A percentile compares a stretch with the other conserved stretches of the same genome.
These are phyloP conservation scores for Aphanomyces astaci DNA, from an alignment of 352 stramenopile species.

Conservation along the genomic window DNA sequence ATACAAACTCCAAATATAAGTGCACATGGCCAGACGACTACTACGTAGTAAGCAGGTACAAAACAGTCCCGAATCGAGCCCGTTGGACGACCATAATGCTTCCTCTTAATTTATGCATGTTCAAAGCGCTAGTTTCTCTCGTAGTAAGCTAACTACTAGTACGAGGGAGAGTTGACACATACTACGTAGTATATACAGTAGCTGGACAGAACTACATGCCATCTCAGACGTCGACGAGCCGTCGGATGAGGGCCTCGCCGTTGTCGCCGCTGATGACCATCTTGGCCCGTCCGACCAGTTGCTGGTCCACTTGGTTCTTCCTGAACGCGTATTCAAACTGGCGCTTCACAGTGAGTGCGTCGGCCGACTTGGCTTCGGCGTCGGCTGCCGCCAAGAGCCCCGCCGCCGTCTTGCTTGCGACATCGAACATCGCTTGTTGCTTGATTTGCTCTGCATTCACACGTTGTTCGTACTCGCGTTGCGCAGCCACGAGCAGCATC, in stretches of 20 bases:
- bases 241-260: slow-evolving; percentile 64
- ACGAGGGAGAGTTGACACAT: too few relatives aligned
- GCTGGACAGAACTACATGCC: too few relatives aligned
- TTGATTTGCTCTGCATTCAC: slow-evolving; percentile 53
- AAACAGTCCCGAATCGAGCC: too few relatives aligned
- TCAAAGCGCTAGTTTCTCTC: too few relatives aligned
- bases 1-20: too few relatives aligned
- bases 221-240: background rate
- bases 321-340: slow-evolving; percentile 70
- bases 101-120: too few relatives aligned
- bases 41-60: too few relatives aligned
- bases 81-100: too few relatives aligned
- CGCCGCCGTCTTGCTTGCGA: slow-evolving; percentile 45
- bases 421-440: slow-evolving; percentile 56
- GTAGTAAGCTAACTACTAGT: too few relatives aligned
- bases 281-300: slow-evolving; percentile 46
- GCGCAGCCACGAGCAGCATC: slow-evolving; percentile 49
- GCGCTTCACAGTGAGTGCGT: slow-evolving; percentile 64
- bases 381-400: slow-evolving; percentile 49
- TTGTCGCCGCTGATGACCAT: slow-evolving; percentile 81
- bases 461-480: slow-evolving; percentile 60
- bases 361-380: slow-evolving; percentile 47
- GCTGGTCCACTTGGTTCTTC: slow-evolving; percentile 52
- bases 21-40: too few relatives aligned
- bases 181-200: too few relatives aligned